Base-by-base conservation (phyloP, 2,329 filamentous ascomycete species). In the Alternaria infectoria region DNA sequence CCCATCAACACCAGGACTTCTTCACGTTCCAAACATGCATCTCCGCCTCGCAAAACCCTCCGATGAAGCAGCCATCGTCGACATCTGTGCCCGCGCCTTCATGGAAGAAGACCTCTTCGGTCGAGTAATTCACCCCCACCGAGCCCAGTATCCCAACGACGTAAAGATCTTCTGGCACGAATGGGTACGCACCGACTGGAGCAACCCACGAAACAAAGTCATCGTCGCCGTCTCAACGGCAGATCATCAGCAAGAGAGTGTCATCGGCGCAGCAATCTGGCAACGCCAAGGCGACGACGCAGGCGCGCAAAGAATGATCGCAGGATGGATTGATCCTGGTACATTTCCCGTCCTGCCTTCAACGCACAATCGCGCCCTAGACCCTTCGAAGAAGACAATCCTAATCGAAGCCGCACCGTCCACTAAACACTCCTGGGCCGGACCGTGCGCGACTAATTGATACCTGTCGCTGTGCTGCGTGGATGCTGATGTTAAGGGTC, bases 401-500 rank as follows among this genome's bases (percentile, higher is more conserved):
- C 46, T 74, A 2, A 1, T 30, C 4, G 17, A 46, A 3, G 52
- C 68, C 1, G 47, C 43, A 1, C 57, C 66, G 0, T 72, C 54
- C 46, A 70, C 58, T 51, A 19, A 67, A 69, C 47, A 54, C 49
- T 62, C 70, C 56, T 76, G 70, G 70, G 15, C 49, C 1, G 40
- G 40, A 1, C 2, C 30, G 17, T 30, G n/a, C 5, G 44, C 58
- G 2, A 15, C 30, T 3, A 56, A 61, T 19, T 56, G 51, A 30
- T 56, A 30, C 6, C 30, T 51, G 1, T 28, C 30, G 1, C 49
- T 61, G 1, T 67, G 83, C 11, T 76, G 74, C n/a, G 74, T 83
- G 2, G 76, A 81, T 47, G 83, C 83, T 0, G 74, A 77, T 2
- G 76, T 75, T 19, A 81, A 84, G 44, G 74, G 79, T 2, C 69